Evolutionary conservation across 1,284 basidiomycete species (phyloP).

Genomic region (Grifola frondosa): DNA sequence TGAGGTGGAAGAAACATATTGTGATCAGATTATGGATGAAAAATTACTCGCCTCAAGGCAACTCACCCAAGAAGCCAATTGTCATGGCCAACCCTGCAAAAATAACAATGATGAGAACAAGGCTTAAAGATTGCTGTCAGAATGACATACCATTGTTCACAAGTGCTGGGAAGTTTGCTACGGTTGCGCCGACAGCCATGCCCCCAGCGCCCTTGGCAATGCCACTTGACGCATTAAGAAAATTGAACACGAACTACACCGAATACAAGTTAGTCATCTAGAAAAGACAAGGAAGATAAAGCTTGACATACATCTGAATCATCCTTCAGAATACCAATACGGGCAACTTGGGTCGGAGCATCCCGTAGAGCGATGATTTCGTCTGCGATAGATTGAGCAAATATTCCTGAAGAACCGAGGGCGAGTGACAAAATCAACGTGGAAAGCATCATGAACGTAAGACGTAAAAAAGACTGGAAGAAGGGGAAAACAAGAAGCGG

Average conservation of each 20-base stretch:
- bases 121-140: not conserved
- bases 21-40: not conserved
- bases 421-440: constrained; percentile 15
- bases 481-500: constrained; percentile 5
- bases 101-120: not conserved
- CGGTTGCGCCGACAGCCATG: constrained; percentile 24
- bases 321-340: constrained; percentile 23
- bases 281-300: not conserved
- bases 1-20: no score
- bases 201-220: constrained; percentile 25
- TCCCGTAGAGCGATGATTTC: constrained; percentile 19
- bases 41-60: constrained; percentile 4
- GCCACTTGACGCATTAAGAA: constrained; percentile 22
- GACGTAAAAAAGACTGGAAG: constrained; percentile 2
- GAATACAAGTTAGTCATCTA: not conserved
- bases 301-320: constrained; percentile 25
- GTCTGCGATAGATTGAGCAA: constrained; percentile 13
- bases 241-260: constrained; percentile 30
- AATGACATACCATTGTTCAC: constrained; percentile 21
- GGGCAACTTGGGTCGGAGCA: constrained; percentile 21
- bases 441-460: constrained; percentile 13
- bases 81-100: constrained; percentile 26
- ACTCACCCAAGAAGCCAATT: constrained; percentile 27
- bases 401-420: constrained; percentile 13
- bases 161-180: constrained; percentile 29